Conservation (phyloP, 306 rosid genomes). For the Pachyrhizus erosus region DNA sequence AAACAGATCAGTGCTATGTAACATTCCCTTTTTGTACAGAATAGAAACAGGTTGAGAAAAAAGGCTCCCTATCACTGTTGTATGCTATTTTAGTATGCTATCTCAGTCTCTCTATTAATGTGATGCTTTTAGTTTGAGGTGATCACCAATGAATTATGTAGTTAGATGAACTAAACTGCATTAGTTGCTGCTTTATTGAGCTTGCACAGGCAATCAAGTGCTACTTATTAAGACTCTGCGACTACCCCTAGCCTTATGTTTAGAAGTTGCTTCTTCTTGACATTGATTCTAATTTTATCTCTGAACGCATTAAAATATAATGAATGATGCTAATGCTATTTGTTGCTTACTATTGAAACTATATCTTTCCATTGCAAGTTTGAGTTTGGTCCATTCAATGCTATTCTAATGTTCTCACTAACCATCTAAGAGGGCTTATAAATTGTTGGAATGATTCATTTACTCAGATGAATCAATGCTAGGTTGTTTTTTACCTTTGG, state of each 20-base stretch:
- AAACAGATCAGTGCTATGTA: neutral
- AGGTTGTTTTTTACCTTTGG: neutral
- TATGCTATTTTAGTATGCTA: slow-evolving; percentile 14
- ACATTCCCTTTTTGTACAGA: neutral
- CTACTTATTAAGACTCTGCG: neutral
- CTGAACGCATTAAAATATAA: neutral
- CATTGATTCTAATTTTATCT: neutral
- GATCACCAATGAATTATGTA: slow-evolving; percentile 7
- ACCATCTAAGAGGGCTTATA: neutral
- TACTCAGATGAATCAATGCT: slow-evolving; percentile 14
- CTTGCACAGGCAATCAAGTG: slow-evolving; percentile 14
- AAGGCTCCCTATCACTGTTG: neutral
- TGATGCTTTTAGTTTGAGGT: slow-evolving; percentile 1
- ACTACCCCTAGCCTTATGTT: neutral
- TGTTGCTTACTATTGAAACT: slow-evolving; percentile 8
- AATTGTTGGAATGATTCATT: neutral
- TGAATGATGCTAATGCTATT: slow-evolving; percentile 4
- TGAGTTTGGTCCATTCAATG: slow-evolving; percentile 3
- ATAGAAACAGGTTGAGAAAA: neutral
- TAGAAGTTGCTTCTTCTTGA: slow-evolving; percentile 1
- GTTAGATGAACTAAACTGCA: slow-evolving; percentile 13
- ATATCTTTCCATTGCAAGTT: neutral
- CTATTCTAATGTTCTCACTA: slow-evolving; percentile 9
- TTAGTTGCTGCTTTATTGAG: neutral
- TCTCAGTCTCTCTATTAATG: neutral